A percentile compares a stretch with the other conserved stretches of the same genome.
phyloP scores from a whole-genome alignment of 768 basidiomycete species.

The Boletus sp. region DNA sequence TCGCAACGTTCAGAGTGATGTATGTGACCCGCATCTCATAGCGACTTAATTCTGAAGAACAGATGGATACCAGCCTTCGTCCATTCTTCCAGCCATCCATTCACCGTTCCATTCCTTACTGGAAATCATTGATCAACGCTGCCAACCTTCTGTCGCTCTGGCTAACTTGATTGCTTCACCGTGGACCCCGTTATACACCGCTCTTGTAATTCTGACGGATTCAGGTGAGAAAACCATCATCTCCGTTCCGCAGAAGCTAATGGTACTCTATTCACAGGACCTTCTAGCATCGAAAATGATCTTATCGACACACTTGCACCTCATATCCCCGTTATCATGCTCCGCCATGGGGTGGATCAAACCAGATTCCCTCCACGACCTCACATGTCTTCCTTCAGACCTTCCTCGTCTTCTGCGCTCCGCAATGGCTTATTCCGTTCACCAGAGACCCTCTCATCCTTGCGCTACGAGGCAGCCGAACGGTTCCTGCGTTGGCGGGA shows the following conservation, averaged over 20 bases:
- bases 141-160: constrained; percentile 49
- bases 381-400: constrained; percentile 57
- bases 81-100: constrained; percentile 48
- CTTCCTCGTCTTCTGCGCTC: constrained; percentile 48
- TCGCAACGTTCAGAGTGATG: constrained; percentile 45
- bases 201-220: constrained; percentile 52
- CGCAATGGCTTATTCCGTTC: constrained; percentile 62
- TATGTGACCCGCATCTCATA: constrained; percentile 33
- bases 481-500: constrained; percentile 74
- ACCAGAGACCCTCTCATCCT: constrained; percentile 54
- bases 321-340: constrained; percentile 57
- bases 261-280: constrained; percentile 17
- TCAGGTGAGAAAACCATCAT: constrained; percentile 37
- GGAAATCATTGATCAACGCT: constrained; percentile 52
- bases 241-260: constrained; percentile 7
- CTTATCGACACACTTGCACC: constrained; percentile 50
- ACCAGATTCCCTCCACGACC: constrained; percentile 29
- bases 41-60: constrained; percentile 6
- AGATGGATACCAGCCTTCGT: constrained; percentile 23
- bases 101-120: constrained; percentile 53
- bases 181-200: constrained; percentile 58
- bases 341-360: constrained; percentile 42
- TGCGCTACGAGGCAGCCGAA: constrained; percentile 65
- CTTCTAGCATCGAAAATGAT: constrained; percentile 37
- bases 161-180: constrained; percentile 57